Evolutionary conservation across 306 rosid genomes (phyloP).

Genomic region (Mimosa pudica): DNA sequence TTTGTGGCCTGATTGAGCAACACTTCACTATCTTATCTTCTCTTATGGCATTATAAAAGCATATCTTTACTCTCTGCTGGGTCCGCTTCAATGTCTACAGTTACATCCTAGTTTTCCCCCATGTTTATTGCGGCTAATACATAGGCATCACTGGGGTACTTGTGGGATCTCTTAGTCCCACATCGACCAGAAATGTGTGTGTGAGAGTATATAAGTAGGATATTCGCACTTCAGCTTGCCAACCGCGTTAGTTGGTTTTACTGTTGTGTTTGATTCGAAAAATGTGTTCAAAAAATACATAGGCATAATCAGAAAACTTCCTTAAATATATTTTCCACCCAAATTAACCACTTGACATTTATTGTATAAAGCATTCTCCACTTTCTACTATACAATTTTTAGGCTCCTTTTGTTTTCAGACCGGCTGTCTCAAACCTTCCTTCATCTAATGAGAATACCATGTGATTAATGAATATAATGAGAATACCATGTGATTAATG

Average conservation of each 20-base stretch:
- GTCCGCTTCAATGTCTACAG: conserved; percentile 36
- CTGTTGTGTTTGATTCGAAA: no score
- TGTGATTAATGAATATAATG: no score
- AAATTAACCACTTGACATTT: not conserved
- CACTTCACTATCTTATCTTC: conserved; percentile 46
- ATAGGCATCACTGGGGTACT: no score
- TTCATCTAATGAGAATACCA: not conserved
- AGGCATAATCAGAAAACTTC: not conserved
- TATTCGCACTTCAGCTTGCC: no score
- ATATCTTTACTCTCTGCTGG: conserved; percentile 35
- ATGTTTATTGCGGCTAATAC: not conserved
- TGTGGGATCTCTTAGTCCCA: no score
- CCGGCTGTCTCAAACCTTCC: conserved; percentile 39
- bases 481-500: no score
- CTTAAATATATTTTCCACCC: not conserved
- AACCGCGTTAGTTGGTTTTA: no score
- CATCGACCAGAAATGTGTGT: no score
- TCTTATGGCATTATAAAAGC: conserved; percentile 34
- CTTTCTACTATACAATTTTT: not conserved
- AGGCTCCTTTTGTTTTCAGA: not conserved
- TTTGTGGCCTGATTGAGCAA: not conserved
- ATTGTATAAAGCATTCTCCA: not conserved
- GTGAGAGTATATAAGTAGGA: no score
- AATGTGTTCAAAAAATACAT: no score
- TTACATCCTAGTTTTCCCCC: not conserved